A percentile compares a stretch with the other conserved stretches of the same genome.
Conservation (phyloP, 2,329 filamentous ascomycete species). For the Aspergillus vadensis region DNA sequence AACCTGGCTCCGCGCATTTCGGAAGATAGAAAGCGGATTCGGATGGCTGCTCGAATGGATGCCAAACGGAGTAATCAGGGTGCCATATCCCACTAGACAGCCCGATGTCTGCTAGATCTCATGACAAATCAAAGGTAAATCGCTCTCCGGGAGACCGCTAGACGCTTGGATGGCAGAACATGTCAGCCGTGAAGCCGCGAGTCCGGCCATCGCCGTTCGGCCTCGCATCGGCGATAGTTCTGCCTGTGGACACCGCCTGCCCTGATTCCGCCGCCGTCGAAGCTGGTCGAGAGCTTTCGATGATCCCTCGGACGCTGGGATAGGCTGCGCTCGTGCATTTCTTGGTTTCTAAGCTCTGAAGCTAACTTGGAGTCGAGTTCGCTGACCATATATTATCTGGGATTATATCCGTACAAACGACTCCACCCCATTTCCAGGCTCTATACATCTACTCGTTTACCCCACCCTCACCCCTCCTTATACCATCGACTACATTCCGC, state of each 20-base stretch:
- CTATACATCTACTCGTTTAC: conserved; percentile 14
- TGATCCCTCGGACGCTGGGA: conserved; percentile 8
- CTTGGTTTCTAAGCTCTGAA: not conserved
- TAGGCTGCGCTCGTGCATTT: not conserved
- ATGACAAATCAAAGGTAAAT: conserved; percentile 21
- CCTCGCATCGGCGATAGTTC: conserved; percentile 25
- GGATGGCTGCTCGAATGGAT: conserved; percentile 27
- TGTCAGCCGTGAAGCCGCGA: conserved; percentile 14
- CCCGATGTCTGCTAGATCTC: conserved; percentile 14
- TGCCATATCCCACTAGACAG: conserved; percentile 36
- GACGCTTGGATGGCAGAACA: not conserved
- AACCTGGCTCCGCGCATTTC: conserved; percentile 48
- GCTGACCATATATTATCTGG: not conserved
- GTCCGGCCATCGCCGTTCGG: conserved; percentile 20
- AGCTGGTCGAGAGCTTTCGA: conserved; percentile 38
- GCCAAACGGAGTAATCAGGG: conserved; percentile 27
- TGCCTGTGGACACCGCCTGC: conserved; percentile 33
- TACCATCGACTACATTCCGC: conserved; percentile 19
- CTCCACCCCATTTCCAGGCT: not conserved
- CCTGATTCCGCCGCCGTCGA: conserved; percentile 25
- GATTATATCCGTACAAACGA: not conserved
- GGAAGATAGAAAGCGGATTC: conserved; percentile 27
- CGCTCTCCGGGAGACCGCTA: conserved; percentile 6
- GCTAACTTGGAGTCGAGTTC: not conserved
- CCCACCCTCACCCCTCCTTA: conserved; percentile 23